Base-by-base conservation (phyloP, 495 filamentous ascomycete species). In the Neurospora pannonica region DNA sequence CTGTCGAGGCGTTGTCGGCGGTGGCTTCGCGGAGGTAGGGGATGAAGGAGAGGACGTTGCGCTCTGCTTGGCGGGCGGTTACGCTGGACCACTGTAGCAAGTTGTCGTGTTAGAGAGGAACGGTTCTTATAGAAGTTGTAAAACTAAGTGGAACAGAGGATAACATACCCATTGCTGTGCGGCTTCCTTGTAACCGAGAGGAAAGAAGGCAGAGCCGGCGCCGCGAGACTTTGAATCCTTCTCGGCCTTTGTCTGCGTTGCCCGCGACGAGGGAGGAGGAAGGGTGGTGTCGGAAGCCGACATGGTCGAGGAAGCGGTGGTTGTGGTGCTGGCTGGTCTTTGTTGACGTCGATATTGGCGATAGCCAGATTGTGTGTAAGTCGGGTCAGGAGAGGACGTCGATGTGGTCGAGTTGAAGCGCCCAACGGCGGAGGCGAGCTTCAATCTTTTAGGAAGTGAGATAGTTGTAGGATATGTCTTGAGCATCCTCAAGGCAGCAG, bases 121-220 rank as follows among this genome's bases (percentile, higher is more conserved):
- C 2, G 38, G 1, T n/a, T 1, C 2, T 15, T 13, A 1, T 24
- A 21, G 10, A 4, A 54, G 19, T 17, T 62, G 13, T 17, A 17
- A 28, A 19, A 8, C 1, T 62, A 69, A 17, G 6, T 34, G 24
- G 6, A 5, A 54, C 0, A 34, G 13, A 8, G 54, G 48, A 69
- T 70, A 60, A 85, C 90, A 37, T 84, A 94, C 94, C 95, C 96
- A 99, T 88, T 99, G 97, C 71, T 85, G 89, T 73, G 96, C 92
- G 15, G 92, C 95, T 71, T 97, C 95, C 77, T 94, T 94, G 83
- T 97, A 97, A 34, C 94, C 92, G 31, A 99, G 83, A 4, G 96
- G 94, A 77, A 98, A 98, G 80, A 88, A 90, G 24, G 62, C 71
- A 34, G 40, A 31, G 38, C 42, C n/a, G 42, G 39, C 38, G 46